phyloP scores from a whole-genome alignment of 768 basidiomycete species.

The Podaxis mareebaensis region DNA sequence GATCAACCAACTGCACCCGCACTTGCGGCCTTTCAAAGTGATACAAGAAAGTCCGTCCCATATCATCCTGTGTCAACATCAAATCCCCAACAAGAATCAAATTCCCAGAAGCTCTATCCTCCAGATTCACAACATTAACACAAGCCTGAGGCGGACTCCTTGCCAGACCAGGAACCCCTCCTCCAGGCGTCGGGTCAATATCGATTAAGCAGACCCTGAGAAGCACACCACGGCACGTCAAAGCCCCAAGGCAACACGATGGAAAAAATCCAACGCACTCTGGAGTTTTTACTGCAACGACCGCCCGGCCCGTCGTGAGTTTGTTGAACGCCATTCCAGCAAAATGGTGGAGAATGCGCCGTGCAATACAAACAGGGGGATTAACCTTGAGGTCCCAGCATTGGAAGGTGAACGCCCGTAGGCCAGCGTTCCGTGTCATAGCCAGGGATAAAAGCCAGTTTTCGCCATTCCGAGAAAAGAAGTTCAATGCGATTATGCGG shows the following conservation, averaged over 20 bases:
- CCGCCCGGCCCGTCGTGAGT: conserved; percentile 28
- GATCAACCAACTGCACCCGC: conserved; percentile 16
- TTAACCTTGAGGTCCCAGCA: conserved; percentile 54
- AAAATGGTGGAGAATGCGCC: conserved; percentile 34
- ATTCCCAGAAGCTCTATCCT: conserved; percentile 9
- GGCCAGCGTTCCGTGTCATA: conserved; percentile 21
- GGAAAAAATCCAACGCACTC: conserved; percentile 30
- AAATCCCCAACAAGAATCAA: conserved; percentile 11
- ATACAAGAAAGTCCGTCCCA: conserved; percentile 10
- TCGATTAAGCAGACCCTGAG: conserved; percentile 15
- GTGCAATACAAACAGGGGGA: conserved; percentile 43
- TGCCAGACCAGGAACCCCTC: neutral
- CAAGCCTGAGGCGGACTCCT: conserved; percentile 12
- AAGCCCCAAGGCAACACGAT: conserved; percentile 6
- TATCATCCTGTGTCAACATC: conserved; percentile 10
- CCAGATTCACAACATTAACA: conserved; percentile 12
- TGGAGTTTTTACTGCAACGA: conserved; percentile 44
- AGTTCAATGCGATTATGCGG: conserved; percentile 45
- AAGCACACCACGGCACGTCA: conserved; percentile 7
- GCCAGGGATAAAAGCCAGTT: conserved; percentile 51
- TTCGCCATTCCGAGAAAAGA: conserved; percentile 43
- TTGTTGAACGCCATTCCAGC: conserved; percentile 50
- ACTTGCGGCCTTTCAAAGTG: conserved; percentile 7
- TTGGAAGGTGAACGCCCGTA: conserved; percentile 39
- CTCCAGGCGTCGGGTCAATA: neutral